phyloP scores from a whole-genome alignment of 1,139 yeast species.

The Candida glucosophila region DNA sequence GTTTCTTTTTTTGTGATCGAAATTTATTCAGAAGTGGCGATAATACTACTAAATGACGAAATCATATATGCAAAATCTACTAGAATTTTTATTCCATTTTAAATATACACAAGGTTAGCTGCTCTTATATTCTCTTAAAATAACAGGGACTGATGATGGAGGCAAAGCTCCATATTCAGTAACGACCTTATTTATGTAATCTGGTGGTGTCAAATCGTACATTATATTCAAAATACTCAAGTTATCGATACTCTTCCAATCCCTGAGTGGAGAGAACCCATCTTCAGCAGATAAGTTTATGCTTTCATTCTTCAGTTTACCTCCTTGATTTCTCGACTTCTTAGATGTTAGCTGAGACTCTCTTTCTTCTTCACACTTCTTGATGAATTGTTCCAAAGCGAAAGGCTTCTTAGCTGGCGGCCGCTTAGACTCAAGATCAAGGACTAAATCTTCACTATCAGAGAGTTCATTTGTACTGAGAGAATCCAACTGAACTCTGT shows the following conservation, averaged over 20 bases:
- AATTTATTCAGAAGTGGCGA: neutral
- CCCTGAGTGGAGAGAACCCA: slow-evolving; percentile 37
- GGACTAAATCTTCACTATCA: slow-evolving; percentile 67
- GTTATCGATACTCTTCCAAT: slow-evolving; percentile 57
- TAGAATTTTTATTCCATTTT: neutral
- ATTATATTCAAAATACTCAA: slow-evolving; percentile 75
- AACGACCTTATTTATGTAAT: slow-evolving; percentile 85
- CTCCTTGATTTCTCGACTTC: slow-evolving; percentile 8
- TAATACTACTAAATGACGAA: neutral
- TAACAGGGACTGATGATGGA: slow-evolving; percentile 95
- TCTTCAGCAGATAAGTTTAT: neutral
- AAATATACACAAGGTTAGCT: slow-evolving; percentile 13
- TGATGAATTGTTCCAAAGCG: slow-evolving; percentile 59
- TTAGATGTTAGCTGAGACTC: slow-evolving; percentile 8
- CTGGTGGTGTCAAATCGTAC: slow-evolving; percentile 94
- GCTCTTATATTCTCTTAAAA: slow-evolving; percentile 81
- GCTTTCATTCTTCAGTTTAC: neutral
- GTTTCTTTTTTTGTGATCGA: neutral
- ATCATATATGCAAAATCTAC: neutral
- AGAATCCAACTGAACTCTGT: slow-evolving; percentile 90
- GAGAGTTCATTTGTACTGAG: slow-evolving; percentile 91
- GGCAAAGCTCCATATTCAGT: slow-evolving; percentile 96
- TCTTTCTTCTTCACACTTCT: slow-evolving; percentile 25
- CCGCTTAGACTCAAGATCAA: slow-evolving; percentile 34
- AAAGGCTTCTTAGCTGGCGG: slow-evolving; percentile 57